phyloP scores from a whole-genome alignment of 129 eudicot genomes.

The Ambrosia artemisiifolia region DNA sequence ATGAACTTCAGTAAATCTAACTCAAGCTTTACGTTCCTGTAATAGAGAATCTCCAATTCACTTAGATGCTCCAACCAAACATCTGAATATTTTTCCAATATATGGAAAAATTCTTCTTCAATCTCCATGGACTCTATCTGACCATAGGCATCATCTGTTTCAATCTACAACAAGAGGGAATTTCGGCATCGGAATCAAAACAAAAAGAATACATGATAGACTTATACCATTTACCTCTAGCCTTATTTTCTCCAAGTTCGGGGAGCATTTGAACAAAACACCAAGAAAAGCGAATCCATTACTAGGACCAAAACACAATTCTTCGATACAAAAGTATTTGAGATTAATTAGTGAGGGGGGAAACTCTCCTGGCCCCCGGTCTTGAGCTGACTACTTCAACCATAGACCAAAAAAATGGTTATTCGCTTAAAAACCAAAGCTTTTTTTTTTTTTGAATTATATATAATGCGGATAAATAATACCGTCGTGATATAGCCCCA shows the following conservation, averaged over 20 bases:
- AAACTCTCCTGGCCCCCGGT: background rate
- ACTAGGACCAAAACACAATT: background rate
- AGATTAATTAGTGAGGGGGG: background rate
- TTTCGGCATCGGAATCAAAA: background rate
- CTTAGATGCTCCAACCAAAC: slow-evolving; percentile 4
- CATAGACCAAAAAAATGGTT: background rate
- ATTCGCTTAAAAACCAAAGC: background rate
- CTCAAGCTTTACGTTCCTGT: background rate
- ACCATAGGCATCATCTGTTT: too few species aligned
- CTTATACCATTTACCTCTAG: background rate
- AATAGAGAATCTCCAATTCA: background rate
- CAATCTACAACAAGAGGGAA: too few species aligned
- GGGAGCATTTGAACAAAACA: background rate
- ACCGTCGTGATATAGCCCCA: background rate
- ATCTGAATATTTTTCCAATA: background rate
- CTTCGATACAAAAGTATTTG: background rate
- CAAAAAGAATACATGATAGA: background rate
- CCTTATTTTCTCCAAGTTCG: slow-evolving; percentile 9
- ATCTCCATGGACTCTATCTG: too few species aligned
- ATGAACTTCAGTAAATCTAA: slow-evolving; percentile 1
- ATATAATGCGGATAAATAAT: background rate
- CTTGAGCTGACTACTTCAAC: background rate
- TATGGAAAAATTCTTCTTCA: too few species aligned
- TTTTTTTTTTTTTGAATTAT: background rate
- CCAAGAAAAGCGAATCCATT: background rate